Conservation (phyloP, 306 rosid genomes). For the Gastrolobium bilobum region DNA sequence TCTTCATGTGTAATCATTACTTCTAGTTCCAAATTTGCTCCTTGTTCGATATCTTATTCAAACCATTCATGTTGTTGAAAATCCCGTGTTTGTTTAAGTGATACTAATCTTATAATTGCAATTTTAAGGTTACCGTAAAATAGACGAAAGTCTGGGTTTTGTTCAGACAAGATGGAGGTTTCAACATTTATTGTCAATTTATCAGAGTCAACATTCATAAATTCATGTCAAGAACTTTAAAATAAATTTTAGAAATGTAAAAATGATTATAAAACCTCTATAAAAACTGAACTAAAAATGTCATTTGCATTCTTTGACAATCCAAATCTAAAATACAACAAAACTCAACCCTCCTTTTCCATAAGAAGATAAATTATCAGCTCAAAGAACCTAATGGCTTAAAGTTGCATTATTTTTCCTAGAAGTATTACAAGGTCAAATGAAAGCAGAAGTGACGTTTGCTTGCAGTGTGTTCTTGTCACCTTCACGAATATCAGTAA, state of each 20-base stretch:
- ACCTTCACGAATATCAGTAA: too few relatives aligned
- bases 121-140: too few relatives aligned
- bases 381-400: conserved; percentile 66
- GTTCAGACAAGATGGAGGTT: not conserved
- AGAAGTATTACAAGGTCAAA: too few relatives aligned
- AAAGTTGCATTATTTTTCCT: too few relatives aligned
- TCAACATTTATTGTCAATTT: too few relatives aligned
- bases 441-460: too few relatives aligned
- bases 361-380: not conserved
- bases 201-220: not conserved
- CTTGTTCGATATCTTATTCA: not conserved
- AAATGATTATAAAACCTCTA: not conserved
- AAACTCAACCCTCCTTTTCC: not conserved
- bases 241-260: too few relatives aligned
- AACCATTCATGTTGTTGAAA: not conserved
- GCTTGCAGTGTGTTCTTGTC: too few relatives aligned
- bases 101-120: not conserved
- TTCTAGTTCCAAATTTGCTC: not conserved
- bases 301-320: not conserved
- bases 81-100: not conserved
- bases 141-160: not conserved
- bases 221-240: too few relatives aligned
- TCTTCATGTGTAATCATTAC: not conserved
- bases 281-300: not conserved
- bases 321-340: conserved; percentile 34